These are phyloP conservation scores for Nicotiana paniculata DNA, from an alignment of 257 asterid genomes.

Conservation along the genomic window DNA sequence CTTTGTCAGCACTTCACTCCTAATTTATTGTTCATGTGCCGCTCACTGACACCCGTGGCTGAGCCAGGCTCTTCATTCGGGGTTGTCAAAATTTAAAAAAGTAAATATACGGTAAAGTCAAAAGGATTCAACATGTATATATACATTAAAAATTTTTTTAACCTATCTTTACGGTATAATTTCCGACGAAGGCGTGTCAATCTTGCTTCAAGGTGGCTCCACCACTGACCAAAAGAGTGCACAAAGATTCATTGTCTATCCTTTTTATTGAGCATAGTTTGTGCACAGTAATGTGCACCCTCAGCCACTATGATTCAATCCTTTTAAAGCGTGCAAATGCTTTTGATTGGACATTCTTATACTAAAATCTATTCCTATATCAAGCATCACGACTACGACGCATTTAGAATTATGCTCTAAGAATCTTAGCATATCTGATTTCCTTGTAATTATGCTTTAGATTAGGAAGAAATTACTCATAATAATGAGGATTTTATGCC, in stretches of 20 bases:
- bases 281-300: not conserved
- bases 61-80: not conserved
- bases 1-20: not conserved
- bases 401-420: not conserved
- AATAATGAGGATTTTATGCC: not conserved
- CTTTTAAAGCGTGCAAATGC: too few species aligned
- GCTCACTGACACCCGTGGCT: not conserved
- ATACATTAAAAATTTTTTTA: too few species aligned
- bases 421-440: not conserved
- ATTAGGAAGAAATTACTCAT: not conserved
- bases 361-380: not conserved
- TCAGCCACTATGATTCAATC: not conserved
- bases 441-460: not conserved
- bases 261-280: too few species aligned
- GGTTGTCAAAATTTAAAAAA: too few species aligned
- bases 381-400: not conserved
- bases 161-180: too few species aligned
- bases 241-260: not conserved
- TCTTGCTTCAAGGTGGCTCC: too few species aligned
- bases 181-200: too few species aligned
- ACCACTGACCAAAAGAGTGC: not conserved
- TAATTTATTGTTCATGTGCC: not conserved
- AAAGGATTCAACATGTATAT: too few species aligned
- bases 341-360: too few species aligned
- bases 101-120: too few species aligned